Conservation (phyloP, 2,329 filamentous ascomycete species). For the Elsinoe batatas region DNA sequence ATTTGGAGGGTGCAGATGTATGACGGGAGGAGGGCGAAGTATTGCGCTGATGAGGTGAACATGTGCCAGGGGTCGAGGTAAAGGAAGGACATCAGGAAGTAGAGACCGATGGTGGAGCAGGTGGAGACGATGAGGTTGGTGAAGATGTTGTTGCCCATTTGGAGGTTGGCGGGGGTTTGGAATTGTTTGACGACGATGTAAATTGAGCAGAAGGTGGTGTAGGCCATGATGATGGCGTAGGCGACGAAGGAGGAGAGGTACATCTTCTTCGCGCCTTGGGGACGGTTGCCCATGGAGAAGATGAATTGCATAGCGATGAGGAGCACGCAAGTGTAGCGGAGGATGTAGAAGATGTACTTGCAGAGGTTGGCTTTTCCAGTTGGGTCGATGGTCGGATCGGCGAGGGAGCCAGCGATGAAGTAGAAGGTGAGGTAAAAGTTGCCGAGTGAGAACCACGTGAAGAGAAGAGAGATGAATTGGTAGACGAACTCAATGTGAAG, state of each 20-base stretch:
- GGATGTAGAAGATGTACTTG: slow-evolving; percentile 71
- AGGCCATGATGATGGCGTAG: slow-evolving; percentile 91
- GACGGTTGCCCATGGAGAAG: slow-evolving; percentile 87
- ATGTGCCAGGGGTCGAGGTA: slow-evolving; percentile 99
- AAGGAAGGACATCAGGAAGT: slow-evolving; percentile 91
- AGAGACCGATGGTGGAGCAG: slow-evolving; percentile 81
- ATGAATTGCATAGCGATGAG: slow-evolving; percentile 95
- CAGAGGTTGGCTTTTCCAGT: slow-evolving; percentile 76
- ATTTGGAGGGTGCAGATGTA: slow-evolving; percentile 98
- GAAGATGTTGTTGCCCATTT: slow-evolving; percentile 78
- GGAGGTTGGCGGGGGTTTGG: slow-evolving; percentile 32
- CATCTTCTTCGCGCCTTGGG: slow-evolving; percentile 85
- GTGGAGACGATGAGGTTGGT: slow-evolving; percentile 88
- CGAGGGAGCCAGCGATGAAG: slow-evolving; percentile 87
- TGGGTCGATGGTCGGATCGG: slow-evolving; percentile 70
- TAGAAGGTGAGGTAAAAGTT: slow-evolving; percentile 99
- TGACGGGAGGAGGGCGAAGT: slow-evolving; percentile 81
- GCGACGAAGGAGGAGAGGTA: slow-evolving; percentile 81
- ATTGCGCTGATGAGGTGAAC: slow-evolving; percentile 84
- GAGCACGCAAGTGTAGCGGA: slow-evolving; percentile 77
- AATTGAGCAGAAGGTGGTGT: slow-evolving; percentile 80
- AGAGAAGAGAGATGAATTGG: slow-evolving; percentile 82
- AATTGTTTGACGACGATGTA: slow-evolving; percentile 86
- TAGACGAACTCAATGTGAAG: slow-evolving; percentile 94
- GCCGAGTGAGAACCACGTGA: slow-evolving; percentile 93